These are phyloP conservation scores for Citrus reticulata DNA, from an alignment of 345 rosid species.

Conservation along the genomic window DNA sequence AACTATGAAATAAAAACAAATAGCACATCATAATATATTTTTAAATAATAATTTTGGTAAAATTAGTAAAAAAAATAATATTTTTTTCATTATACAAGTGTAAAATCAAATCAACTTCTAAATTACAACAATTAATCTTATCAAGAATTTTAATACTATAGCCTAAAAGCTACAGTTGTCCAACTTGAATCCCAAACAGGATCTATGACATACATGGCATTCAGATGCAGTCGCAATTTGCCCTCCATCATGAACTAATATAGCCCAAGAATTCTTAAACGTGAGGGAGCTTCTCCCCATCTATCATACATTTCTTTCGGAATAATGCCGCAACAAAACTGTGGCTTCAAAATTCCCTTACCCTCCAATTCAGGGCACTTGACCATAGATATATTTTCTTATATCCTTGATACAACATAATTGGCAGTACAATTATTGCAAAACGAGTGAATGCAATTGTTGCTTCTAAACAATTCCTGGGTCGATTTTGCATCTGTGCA, in stretches of 20 bases:
- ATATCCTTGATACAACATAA: neutral
- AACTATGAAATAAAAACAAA: no score
- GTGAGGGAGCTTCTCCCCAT: slow-evolving; percentile 28
- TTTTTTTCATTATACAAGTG: no score
- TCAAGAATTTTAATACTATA: no score
- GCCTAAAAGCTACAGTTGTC: rapidly evolving
- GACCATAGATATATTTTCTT: no score
- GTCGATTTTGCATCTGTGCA: slow-evolving; percentile 31
- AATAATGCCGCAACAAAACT: neutral
- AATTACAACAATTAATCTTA: no score
- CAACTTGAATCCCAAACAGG: rapidly evolving
- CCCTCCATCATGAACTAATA: slow-evolving; percentile 26
- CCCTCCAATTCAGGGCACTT: no score
- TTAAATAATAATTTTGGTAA: no score
- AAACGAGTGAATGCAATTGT: slow-evolving; percentile 25
- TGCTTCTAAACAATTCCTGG: slow-evolving; percentile 18
- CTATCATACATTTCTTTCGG: slow-evolving; percentile 27
- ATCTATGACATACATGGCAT: slow-evolving; percentile 28
- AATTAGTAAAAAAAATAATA: no score
- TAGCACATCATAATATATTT: no score
- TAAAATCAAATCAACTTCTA: no score
- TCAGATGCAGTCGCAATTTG: neutral
- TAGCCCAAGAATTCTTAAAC: neutral
- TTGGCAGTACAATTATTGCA: slow-evolving; percentile 32
- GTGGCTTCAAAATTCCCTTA: no score